These are phyloP conservation scores for Stagonosporopsis chrysanthemi DNA, from an alignment of 2,329 filamentous ascomycete species.

Conservation along the genomic window DNA sequence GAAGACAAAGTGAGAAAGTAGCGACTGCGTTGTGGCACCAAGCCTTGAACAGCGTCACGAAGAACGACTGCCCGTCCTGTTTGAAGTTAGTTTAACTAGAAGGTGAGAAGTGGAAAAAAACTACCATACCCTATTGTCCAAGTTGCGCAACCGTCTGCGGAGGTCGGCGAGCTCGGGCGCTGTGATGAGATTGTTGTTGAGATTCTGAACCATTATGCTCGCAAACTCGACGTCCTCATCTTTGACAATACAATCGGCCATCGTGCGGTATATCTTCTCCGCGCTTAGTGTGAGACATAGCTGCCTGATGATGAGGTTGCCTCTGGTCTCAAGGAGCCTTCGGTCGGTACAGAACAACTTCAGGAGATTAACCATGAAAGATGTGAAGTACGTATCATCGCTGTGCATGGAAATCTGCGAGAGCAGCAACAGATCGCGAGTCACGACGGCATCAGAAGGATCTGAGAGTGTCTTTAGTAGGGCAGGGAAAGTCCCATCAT, in stretches of 20 bases:
- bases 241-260: slow-evolving; percentile 96
- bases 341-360: slow-evolving; percentile 96
- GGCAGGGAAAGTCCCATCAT: slow-evolving; percentile 95
- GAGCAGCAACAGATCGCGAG: slow-evolving; percentile 87
- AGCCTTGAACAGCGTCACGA: slow-evolving; percentile 90
- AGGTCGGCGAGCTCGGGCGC: slow-evolving; percentile 92
- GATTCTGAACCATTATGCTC: slow-evolving; percentile 98
- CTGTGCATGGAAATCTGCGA: slow-evolving; percentile 97
- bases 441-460: slow-evolving; percentile 93
- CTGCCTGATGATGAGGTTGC: slow-evolving; percentile 95
- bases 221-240: slow-evolving; percentile 99
- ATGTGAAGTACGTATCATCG: slow-evolving; percentile 96
- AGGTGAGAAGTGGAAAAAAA: slow-evolving; percentile 12
- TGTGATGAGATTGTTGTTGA: slow-evolving; percentile 99
- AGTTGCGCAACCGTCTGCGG: slow-evolving; percentile 85
- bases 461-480: slow-evolving; percentile 96
- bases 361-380: slow-evolving; percentile 96
- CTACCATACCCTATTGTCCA: slow-evolving; percentile 71
- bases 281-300: slow-evolving; percentile 91
- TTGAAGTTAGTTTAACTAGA: slow-evolving; percentile 44
- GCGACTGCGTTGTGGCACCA: slow-evolving; percentile 99
- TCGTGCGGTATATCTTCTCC: slow-evolving; percentile 91
- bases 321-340: slow-evolving; percentile 86
- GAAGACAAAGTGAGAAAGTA: slow-evolving; percentile 92
- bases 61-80: slow-evolving; percentile 89